Evolutionary conservation across 495 filamentous ascomycete species (phyloP).

Genomic region (Penicillium mononematosum): DNA sequence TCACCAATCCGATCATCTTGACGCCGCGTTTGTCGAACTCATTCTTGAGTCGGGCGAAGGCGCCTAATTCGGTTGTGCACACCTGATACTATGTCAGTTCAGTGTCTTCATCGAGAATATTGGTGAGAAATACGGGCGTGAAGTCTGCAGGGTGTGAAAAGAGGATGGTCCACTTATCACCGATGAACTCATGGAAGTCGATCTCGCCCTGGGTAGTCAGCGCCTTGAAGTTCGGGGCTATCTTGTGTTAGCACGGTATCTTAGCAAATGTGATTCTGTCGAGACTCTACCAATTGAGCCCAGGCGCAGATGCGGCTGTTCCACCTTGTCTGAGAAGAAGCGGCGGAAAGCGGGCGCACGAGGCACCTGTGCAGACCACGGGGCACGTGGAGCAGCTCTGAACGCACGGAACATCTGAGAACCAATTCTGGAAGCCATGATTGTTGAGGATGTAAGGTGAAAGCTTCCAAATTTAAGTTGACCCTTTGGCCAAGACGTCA

Average conservation of each 20-base stretch:
- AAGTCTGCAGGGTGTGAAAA: slow-evolving; percentile 72
- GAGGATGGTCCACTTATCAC: slow-evolving; percentile 61
- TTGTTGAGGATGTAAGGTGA: background rate
- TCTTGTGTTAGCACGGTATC: background rate
- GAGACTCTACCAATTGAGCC: slow-evolving; percentile 47
- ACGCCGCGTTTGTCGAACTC: slow-evolving; percentile 63
- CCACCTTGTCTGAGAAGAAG: slow-evolving; percentile 31
- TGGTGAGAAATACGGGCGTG: slow-evolving; percentile 50
- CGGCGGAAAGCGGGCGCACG: slow-evolving; percentile 34
- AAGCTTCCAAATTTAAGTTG: background rate
- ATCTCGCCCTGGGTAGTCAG: slow-evolving; percentile 65
- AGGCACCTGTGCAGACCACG: slow-evolving; percentile 25
- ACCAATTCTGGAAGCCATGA: slow-evolving; percentile 19
- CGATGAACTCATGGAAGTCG: slow-evolving; percentile 62
- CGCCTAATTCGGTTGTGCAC: slow-evolving; percentile 68
- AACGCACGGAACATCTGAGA: slow-evolving; percentile 33
- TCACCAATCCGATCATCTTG: slow-evolving; percentile 64
- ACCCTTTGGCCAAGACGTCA: background rate
- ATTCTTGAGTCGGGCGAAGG: slow-evolving; percentile 60
- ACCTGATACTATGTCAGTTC: background rate
- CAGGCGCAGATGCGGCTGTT: slow-evolving; percentile 62
- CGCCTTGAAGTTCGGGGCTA: slow-evolving; percentile 64
- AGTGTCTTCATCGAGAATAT: background rate
- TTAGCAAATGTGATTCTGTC: background rate
- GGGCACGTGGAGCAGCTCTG: slow-evolving; percentile 25